phyloP scores from a whole-genome alignment of 1,139 yeast genomes.

The Geotrichum citri-aurantii region DNA sequence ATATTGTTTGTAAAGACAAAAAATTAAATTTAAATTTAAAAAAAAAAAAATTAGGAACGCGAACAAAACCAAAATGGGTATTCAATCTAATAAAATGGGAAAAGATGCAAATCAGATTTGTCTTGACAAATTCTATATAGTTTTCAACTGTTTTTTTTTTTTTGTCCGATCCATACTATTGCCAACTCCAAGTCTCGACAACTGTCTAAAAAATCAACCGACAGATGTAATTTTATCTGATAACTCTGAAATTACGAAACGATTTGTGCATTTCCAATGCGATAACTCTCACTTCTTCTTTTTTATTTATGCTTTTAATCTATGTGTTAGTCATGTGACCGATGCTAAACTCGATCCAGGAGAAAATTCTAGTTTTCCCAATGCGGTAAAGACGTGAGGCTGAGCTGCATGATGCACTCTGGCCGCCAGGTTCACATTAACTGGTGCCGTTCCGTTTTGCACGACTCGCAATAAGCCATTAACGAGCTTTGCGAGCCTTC shows the following conservation, averaged over 20 bases:
- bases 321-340: neutral
- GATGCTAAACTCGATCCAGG: neutral
- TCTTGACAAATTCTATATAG: no score
- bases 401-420: neutral
- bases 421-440: neutral
- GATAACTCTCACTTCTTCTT: no score
- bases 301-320: neutral
- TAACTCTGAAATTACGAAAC: no score
- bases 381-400: neutral
- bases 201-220: no score
- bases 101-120: no score
- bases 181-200: neutral
- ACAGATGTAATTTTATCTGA: no score
- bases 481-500: conserved; percentile 7
- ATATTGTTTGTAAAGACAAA: neutral
- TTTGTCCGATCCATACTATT: no score
- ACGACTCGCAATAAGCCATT: neutral
- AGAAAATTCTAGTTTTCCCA: neutral
- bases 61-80: no score
- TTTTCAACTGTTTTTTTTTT: no score
- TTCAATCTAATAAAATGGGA: no score
- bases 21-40: neutral
- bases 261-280: no score
- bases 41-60: neutral
- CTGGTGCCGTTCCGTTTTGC: neutral